Base-by-base conservation (phyloP, 495 filamentous ascomycete genomes). In the Xylaria palmicola region DNA sequence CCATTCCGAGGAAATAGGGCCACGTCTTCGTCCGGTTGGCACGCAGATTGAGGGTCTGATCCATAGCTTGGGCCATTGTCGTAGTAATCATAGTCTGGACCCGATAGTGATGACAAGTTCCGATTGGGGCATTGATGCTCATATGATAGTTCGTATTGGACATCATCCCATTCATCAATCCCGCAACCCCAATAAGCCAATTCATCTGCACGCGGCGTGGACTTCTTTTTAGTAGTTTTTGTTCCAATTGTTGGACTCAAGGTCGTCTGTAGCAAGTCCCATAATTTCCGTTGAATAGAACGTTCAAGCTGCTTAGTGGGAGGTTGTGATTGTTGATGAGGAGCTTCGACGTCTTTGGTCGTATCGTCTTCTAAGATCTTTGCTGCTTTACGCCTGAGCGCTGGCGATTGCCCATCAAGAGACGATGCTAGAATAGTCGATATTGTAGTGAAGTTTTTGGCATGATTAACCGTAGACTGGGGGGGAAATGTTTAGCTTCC, bases 381-480 rank as follows among this genome's bases (percentile, higher is more conserved):
- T 8, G 27, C 53, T 32, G 22, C 57, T 47, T 71, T 68, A 27
- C 63, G 43, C 43, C 62, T 64, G 19, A 68, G 49, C 24, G 60
- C 62, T 24, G 65, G 39, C 2, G 71, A 68, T 41, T 66, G 66
- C 1, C 43, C 39, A 50, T 60, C 56, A 20, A 62, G 37, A 15
- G 57, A 63, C 20, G 59, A 48, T 51, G 66, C 62, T 37, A 73
- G 56, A 27, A 71, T 71, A 26, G 22, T 57, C n/a, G 68, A 67
- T 22, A 72, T 62, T 3, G 62, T 37, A 4, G 60, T 37, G 24
- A 68, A 67, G 5, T 53, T 62, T 7, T 55, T 44, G 3, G 56
- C 51, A 52, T 68, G 66, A 32, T 32, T 63, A 22, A 41, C 68
- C 56, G 62, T 68, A 44, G 26, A 59, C 70, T 68, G 58, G 36